A percentile compares a stretch with the other conserved stretches of the same genome.
Evolutionary conservation across 805 yeast species (phyloP).

Genomic region (Candida endomychidarum): DNA sequence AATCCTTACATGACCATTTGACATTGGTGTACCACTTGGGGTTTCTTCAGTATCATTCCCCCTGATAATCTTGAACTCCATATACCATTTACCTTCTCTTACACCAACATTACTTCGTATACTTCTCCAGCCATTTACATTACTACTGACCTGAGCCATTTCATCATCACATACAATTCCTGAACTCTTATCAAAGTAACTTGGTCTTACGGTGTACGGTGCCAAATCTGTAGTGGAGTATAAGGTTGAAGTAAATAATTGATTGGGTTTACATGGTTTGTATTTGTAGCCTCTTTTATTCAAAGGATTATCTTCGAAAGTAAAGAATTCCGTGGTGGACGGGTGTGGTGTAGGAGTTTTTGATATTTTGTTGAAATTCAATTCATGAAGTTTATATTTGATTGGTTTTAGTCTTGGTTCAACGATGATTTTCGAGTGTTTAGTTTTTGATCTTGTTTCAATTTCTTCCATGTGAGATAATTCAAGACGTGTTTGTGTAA

Average conservation of each 20-base stretch:
- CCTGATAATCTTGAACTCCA: constrained; percentile 65
- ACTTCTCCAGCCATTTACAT: constrained; percentile 72
- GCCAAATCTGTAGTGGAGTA: constrained; percentile 75
- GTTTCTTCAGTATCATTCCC: constrained; percentile 26
- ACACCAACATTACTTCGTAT: constrained; percentile 72
- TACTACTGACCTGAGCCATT: constrained; percentile 49
- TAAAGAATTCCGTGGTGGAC: constrained; percentile 17
- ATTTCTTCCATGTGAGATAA: constrained; percentile 4
- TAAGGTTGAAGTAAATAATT: constrained; percentile 52
- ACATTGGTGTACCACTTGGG: background rate
- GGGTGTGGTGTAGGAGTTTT: constrained; percentile 3
- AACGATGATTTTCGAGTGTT: constrained; percentile 14
- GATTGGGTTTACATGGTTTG: constrained; percentile 72
- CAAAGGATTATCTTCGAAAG: constrained; percentile 75
- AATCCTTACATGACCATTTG: constrained; percentile 62
- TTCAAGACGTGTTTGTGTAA: background rate
- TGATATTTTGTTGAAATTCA: constrained; percentile 7
- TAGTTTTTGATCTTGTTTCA: constrained; percentile 24
- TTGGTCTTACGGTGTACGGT: constrained; percentile 58
- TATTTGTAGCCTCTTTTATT: constrained; percentile 82
- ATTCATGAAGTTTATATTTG: constrained; percentile 5
- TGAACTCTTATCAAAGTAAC: constrained; percentile 68
- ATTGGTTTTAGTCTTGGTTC: constrained; percentile 17
- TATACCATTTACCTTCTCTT: constrained; percentile 75
- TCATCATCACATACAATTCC: constrained; percentile 43